Conservation (phyloP, 495 filamentous ascomycete species). For the Polyplosphaeria fusca region DNA sequence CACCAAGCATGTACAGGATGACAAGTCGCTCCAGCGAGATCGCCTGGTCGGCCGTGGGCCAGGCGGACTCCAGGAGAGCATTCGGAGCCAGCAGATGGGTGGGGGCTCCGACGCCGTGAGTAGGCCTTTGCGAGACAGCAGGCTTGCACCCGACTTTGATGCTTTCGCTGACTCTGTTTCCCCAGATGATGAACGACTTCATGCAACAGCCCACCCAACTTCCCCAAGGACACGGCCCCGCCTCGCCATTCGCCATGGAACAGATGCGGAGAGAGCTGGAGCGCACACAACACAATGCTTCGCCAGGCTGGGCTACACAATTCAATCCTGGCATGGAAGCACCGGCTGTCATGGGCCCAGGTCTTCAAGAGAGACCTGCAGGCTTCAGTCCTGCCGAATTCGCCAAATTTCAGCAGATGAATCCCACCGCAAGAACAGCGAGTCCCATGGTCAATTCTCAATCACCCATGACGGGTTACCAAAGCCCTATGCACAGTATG, state of each 20-base stretch:
- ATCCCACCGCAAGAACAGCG: slow-evolving; percentile 54
- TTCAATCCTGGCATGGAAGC: slow-evolving; percentile 59
- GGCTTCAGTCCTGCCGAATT: slow-evolving; percentile 85
- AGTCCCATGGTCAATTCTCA: slow-evolving; percentile 51
- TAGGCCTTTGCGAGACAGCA: background rate
- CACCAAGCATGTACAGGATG: slow-evolving; percentile 88
- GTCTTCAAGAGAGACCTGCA: slow-evolving; percentile 48
- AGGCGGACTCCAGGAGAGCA: slow-evolving; percentile 59
- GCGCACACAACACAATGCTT: slow-evolving; percentile 55
- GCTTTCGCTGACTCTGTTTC: background rate
- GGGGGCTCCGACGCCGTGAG: slow-evolving; percentile 61
- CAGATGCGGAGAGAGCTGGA: slow-evolving; percentile 65
- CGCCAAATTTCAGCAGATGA: slow-evolving; percentile 75
- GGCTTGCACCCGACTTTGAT: background rate
- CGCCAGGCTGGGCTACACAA: slow-evolving; percentile 67
- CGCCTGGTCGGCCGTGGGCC: slow-evolving; percentile 71
- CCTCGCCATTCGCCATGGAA: slow-evolving; percentile 63
- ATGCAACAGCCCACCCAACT: slow-evolving; percentile 67
- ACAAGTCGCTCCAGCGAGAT: slow-evolving; percentile 90
- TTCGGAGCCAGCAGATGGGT: slow-evolving; percentile 60
- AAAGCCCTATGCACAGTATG: slow-evolving; percentile 59
- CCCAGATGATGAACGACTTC: slow-evolving; percentile 92
- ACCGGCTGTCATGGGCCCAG: slow-evolving; percentile 74
- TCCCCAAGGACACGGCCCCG: slow-evolving; percentile 48
- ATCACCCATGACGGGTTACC: slow-evolving; percentile 53